Evolutionary conservation across 306 rosid species (phyloP).

Genomic region (Malus asiatica): DNA sequence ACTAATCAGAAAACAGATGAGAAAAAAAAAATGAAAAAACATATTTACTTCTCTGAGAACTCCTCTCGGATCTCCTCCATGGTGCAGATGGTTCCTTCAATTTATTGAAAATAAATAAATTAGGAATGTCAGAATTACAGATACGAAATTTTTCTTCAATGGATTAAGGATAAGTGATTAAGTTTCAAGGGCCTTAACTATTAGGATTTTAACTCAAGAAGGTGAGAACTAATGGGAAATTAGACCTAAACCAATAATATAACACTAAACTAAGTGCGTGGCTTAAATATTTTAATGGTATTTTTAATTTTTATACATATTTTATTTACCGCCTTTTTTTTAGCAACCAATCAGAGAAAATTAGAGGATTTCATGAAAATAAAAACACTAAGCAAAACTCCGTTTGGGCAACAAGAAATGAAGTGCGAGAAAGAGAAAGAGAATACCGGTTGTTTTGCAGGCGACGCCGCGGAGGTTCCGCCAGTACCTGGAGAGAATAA

Average conservation of each 20-base stretch:
- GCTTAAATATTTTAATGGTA: background rate
- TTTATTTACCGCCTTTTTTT: background rate
- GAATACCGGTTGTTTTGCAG: conserved; percentile 19
- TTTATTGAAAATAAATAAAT: conserved; percentile 4
- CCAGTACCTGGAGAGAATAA: background rate
- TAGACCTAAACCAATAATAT: background rate
- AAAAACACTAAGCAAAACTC: background rate
- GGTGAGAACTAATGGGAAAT: background rate
- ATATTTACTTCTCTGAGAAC: conserved; percentile 23
- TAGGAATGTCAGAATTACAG: background rate
- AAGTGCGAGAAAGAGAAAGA: background rate
- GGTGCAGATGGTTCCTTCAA: conserved; percentile 20
- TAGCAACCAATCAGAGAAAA: background rate
- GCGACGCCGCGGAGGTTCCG: background rate
- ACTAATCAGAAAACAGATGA: background rate
- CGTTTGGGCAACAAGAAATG: background rate
- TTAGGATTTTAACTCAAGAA: background rate
- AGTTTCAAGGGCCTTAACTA: background rate
- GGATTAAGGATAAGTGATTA: background rate
- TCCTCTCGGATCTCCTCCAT: background rate
- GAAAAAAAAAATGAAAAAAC: background rate
- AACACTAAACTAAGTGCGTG: background rate
- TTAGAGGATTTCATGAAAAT: background rate
- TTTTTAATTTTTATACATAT: too few relatives aligned
- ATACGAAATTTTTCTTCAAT: background rate